phyloP scores from a whole-genome alignment of 2,329 filamentous ascomycete genomes.

The Colletotrichum zoysiae region DNA sequence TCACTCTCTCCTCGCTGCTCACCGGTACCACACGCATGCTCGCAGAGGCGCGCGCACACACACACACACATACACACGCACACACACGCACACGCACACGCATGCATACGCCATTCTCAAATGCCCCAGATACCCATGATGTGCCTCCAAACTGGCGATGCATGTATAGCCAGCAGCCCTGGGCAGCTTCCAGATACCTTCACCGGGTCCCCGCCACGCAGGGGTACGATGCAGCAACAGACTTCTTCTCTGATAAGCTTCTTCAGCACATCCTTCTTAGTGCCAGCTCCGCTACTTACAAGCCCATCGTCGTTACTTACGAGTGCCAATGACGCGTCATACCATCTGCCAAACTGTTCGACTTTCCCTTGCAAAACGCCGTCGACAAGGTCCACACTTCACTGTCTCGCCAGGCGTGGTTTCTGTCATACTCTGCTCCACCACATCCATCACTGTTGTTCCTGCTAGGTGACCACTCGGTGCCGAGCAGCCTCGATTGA shows the following conservation, averaged over 20 bases:
- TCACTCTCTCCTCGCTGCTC: background rate
- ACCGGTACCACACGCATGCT: background rate
- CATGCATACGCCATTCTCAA: background rate
- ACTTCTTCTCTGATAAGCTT: background rate
- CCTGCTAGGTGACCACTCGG: background rate
- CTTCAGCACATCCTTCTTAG: background rate
- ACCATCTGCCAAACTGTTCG: background rate
- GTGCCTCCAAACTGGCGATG: background rate
- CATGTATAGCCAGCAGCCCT: background rate
- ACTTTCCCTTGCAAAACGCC: background rate
- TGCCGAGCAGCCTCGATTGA: constrained; percentile 2
- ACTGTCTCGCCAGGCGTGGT: background rate
- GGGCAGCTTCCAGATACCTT: background rate
- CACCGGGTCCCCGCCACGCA: background rate
- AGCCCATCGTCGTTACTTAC: background rate
- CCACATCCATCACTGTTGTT: background rate
- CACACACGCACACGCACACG: too few relatives aligned
- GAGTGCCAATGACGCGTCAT: background rate
- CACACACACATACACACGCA: too few relatives aligned
- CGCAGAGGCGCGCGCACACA: background rate
- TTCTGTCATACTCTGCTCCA: too few relatives aligned
- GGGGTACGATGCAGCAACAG: background rate
- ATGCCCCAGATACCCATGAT: background rate
- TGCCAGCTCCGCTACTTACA: background rate
- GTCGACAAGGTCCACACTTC: too few relatives aligned